Base-by-base conservation (phyloP, 1,284 basidiomycete genomes). In the Ustilago cynodontis region DNA sequence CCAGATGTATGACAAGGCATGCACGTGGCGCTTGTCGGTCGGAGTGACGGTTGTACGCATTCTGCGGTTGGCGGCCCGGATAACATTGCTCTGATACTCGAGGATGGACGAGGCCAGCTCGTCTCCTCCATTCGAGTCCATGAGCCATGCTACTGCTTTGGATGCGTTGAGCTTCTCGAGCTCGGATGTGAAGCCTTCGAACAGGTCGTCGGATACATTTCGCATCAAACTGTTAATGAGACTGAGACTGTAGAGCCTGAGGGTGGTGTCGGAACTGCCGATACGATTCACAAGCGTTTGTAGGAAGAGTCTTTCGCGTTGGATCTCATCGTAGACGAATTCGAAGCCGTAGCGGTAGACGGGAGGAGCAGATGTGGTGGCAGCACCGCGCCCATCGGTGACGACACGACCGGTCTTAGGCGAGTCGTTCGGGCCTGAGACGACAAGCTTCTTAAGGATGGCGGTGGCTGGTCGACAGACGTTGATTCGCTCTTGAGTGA, bases 381-480 rank as follows among this genome's bases (percentile, higher is more conserved):
- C 59, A 31, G 63, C 63, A 14, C 45, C 69, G 9, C 50, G 59
- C 11, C 62, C 60, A 11, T 77, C 69, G n/a, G 74, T 74, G 29
- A 68, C 63, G 28, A 72, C 69, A 0, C 68, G 53, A 20, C 79
- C 77, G 18, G 64, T 76, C 43, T 68, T 64, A 20, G 80, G 70
- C 31, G 80, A 73, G 24, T 77, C 71, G 28, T 75, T 28, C 7
- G 78, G 71, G 6, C 80, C 81, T 4, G 79, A 79, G 8, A 84
- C 63, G 26, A 95, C 93, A 20, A 95, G 89, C 78, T 92, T 92
- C 87, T 94, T 93, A 68, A 96, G 89, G 66, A 96, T 95, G 50
- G 93, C 92, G n/a, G 94, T 97, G 1, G 95, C 94, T 13, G 95
- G 95, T n/a, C 95, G 91, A 79, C 94, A 93, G 74, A 98, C 93